Evolutionary conservation across 345 rosid species (phyloP).

Genomic region (Syzygium oleosum): DNA sequence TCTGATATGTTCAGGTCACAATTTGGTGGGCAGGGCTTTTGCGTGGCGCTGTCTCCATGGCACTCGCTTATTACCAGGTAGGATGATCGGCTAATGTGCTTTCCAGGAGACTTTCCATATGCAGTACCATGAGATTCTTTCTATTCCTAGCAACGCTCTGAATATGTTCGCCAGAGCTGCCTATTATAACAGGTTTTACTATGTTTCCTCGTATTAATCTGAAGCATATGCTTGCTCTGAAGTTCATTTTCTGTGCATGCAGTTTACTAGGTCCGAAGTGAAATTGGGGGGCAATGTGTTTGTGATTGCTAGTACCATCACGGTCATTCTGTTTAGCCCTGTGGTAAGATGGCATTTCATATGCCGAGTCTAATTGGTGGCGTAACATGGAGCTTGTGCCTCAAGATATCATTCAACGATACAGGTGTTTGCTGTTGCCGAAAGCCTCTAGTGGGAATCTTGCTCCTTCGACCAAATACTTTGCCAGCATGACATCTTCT

Average conservation of each 20-base stretch:
- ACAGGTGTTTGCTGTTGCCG: conserved; percentile 28
- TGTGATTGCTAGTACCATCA: conserved; percentile 38
- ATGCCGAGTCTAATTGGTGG: not conserved
- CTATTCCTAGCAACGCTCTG: no score
- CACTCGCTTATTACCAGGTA: conserved; percentile 2
- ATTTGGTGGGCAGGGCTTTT: not conserved
- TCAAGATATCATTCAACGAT: not conserved
- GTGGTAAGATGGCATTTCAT: conserved; percentile 1
- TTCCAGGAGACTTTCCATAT: not conserved
- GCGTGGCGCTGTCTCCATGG: not conserved
- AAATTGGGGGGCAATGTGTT: conserved; percentile 21
- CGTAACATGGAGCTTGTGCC: not conserved
- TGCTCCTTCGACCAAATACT: conserved; percentile 13
- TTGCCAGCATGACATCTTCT: conserved; percentile 1
- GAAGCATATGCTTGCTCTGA: no score
- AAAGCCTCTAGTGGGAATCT: conserved; percentile 20
- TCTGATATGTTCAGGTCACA: not conserved
- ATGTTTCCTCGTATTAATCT: not conserved
- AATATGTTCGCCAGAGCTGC: no score
- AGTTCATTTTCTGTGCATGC: not conserved
- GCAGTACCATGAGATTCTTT: not conserved
- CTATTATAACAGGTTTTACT: not conserved
- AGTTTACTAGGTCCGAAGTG: conserved; percentile 23
- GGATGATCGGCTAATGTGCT: not conserved
- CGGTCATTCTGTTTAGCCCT: conserved; percentile 23